These are phyloP conservation scores for Beta corolliflora DNA, from an alignment of 179 eudicot species.

Conservation along the genomic window DNA sequence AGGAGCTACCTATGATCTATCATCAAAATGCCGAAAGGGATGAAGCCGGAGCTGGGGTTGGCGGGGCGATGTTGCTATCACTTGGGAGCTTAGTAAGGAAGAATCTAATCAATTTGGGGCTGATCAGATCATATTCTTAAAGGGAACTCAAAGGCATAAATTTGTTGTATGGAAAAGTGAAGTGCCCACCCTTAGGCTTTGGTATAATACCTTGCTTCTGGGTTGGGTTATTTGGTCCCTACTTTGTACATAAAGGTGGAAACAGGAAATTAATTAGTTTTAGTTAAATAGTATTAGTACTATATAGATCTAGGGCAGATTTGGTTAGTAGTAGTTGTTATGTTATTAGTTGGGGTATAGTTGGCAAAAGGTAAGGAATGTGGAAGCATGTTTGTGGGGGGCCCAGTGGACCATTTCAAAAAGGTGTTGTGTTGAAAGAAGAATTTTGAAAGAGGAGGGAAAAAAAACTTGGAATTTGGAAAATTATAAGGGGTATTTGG, in stretches of 20 bases:
- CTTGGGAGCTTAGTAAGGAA: conserved; percentile 77
- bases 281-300: conserved; percentile 18
- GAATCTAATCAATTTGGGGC: conserved; percentile 79
- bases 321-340: conserved; percentile 42
- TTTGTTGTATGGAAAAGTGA: conserved; percentile 17
- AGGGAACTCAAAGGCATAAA: conserved; percentile 24
- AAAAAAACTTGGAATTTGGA: not conserved
- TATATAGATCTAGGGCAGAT: conserved; percentile 15
- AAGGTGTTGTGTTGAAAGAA: conserved; percentile 24
- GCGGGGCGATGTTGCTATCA: conserved; percentile 74
- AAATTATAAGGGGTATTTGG: not conserved
- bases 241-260: conserved; percentile 47
- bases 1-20: conserved; percentile 64
- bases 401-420: conserved; percentile 26
- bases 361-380: conserved; percentile 23
- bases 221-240: conserved; percentile 29
- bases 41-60: conserved; percentile 42
- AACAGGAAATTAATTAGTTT: not conserved
- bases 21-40: conserved; percentile 47
- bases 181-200: conserved; percentile 1
- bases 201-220: conserved; percentile 47
- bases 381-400: conserved; percentile 10
- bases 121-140: conserved; percentile 73
- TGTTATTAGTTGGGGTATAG: conserved; percentile 28
- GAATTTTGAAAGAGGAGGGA: not conserved